These are phyloP conservation scores for Ogataea trehaloabstinens DNA, from an alignment of 805 yeast species.

Conservation along the genomic window DNA sequence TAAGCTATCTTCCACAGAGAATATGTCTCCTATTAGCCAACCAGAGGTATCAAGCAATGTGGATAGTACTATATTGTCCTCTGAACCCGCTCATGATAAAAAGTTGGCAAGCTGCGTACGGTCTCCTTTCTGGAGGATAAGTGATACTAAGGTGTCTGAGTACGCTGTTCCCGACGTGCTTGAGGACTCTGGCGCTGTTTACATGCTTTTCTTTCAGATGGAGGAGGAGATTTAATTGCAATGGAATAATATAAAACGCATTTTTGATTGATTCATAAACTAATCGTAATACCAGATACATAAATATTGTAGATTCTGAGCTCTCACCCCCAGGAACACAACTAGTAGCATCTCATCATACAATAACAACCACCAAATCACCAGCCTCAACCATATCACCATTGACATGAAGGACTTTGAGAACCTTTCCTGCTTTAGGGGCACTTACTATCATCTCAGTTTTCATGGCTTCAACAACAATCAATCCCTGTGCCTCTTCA, in stretches of 20 bases:
- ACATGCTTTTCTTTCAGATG: slow-evolving; percentile 77
- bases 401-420: slow-evolving; percentile 70
- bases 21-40: no score
- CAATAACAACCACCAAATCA: slow-evolving; percentile 84
- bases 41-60: no score
- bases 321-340: no score
- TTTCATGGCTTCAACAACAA: slow-evolving; percentile 97
- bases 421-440: slow-evolving; percentile 66
- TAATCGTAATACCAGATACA: no score
- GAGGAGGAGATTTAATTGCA: background rate
- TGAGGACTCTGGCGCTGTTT: slow-evolving; percentile 71
- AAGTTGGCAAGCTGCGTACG: slow-evolving; percentile 54
- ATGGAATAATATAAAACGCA: no score
- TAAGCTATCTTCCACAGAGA: slow-evolving; percentile 10
- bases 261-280: no score
- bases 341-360: no score
- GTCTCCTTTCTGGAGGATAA: slow-evolving; percentile 79
- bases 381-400: slow-evolving; percentile 99
- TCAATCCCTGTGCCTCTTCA: slow-evolving; percentile 69
- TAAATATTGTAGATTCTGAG: no score
- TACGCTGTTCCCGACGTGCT: slow-evolving; percentile 56
- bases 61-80: no score
- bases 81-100: slow-evolving; percentile 33
- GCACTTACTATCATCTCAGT: slow-evolving; percentile 91
- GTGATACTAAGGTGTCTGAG: slow-evolving; percentile 73